phyloP scores from a whole-genome alignment of 441 rosid genomes.

The Erodium moschatum region DNA sequence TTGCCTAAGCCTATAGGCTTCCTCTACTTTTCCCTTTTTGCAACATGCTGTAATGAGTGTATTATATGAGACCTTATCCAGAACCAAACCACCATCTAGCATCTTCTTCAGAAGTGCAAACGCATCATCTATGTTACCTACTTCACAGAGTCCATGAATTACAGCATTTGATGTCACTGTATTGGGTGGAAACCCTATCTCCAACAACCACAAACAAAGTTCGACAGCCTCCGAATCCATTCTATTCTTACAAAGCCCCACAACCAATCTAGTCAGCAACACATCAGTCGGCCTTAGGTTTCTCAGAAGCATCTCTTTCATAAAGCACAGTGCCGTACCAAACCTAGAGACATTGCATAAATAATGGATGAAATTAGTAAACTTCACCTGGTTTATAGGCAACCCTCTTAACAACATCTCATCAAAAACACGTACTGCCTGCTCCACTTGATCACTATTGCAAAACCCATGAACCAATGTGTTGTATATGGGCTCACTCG shows the following conservation, averaged over 20 bases:
- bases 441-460: conserved; percentile 39
- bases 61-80: conserved; percentile 56
- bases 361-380: conserved; percentile 44
- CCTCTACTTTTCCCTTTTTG: conserved; percentile 37
- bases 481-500: conserved; percentile 56
- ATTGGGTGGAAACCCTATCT: conserved; percentile 41
- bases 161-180: conserved; percentile 57
- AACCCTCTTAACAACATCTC: conserved; percentile 52
- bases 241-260: conserved; percentile 51
- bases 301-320: conserved; percentile 47
- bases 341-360: conserved; percentile 42
- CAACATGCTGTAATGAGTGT: conserved; percentile 48
- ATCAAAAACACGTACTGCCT: conserved; percentile 42
- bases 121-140: conserved; percentile 46
- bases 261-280: conserved; percentile 49
- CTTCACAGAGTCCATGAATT: conserved; percentile 61
- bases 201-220: conserved; percentile 44
- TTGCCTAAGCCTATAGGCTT: conserved; percentile 38
- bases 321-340: conserved; percentile 39
- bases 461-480: conserved; percentile 60
- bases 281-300: conserved; percentile 56
- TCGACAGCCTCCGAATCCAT: conserved; percentile 46
- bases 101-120: conserved; percentile 43
- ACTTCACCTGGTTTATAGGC: conserved; percentile 41
- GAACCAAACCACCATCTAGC: conserved; percentile 35